Evolutionary conservation across 108 stramenopile species (phyloP).

Genomic region (Skeletonema menzelii): DNA sequence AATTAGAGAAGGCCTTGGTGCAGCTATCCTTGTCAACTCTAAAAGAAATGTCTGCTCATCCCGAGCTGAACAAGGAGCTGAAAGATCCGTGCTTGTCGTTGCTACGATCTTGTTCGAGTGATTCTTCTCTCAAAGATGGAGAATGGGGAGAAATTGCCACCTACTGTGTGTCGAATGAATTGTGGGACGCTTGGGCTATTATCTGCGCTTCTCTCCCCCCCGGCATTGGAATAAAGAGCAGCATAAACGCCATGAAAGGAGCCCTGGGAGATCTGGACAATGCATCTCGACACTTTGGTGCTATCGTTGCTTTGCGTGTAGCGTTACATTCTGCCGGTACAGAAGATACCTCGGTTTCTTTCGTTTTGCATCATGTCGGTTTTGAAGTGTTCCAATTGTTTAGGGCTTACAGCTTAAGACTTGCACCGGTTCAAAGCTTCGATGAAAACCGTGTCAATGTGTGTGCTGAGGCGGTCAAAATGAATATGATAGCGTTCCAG

Average conservation of each 20-base stretch:
- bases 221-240: constrained; percentile 38
- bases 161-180: constrained; percentile 36
- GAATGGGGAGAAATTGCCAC: constrained; percentile 48
- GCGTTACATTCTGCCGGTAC: constrained; percentile 31
- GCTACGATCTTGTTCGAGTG: constrained; percentile 45
- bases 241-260: constrained; percentile 49
- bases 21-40: constrained; percentile 40
- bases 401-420: constrained; percentile 54
- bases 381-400: constrained; percentile 63
- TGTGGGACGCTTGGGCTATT: constrained; percentile 74
- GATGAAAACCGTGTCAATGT: constrained; percentile 43
- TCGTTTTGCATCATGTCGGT: constrained; percentile 46
- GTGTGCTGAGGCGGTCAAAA: constrained; percentile 71
- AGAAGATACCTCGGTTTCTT: constrained; percentile 42
- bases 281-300: constrained; percentile 34
- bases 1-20: constrained; percentile 49
- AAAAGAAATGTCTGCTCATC: not conserved
- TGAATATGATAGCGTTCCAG: constrained; percentile 71
- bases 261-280: constrained; percentile 50
- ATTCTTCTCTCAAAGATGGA: constrained; percentile 35
- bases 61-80: constrained; percentile 17
- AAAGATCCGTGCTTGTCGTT: constrained; percentile 36
- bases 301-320: constrained; percentile 48
- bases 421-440: constrained; percentile 8
- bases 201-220: constrained; percentile 28